Evolutionary conservation across 257 asterid species (phyloP), one percentile per base, ranked within the genome.

Genomic region (Gentiana dahurica): DNA sequence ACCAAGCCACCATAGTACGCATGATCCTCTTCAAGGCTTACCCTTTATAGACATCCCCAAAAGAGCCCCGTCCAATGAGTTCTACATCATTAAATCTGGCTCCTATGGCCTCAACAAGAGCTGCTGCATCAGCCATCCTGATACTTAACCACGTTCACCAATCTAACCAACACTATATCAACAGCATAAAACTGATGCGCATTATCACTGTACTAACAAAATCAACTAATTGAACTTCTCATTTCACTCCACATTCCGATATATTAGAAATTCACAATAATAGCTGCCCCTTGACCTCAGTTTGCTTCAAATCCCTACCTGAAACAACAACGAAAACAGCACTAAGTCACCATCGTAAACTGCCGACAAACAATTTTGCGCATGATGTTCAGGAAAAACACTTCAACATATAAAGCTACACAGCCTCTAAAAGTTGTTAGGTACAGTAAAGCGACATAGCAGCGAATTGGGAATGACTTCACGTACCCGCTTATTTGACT

Each of bases 1-100:
- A 6, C 32, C 24, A 53, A 33, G 47, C 51, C 46, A 4, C 46
- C 46, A 41, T 2, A 41, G 6, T 41, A 0, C 46, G 9, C 24
- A 24, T 24, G 24, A 24, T 62, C 48, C 36, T 8, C 12, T 34
- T 11, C 48, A 37, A 65, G 44, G 7, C 67, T 71, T 77, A 91
- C 98, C 94, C 98, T 80, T 85, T 92, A 64, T 88, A 92, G 59
- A 92, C 98, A 65, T 92, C 97, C 11, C 98, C 98, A 56, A 92
- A 92, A 0, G 98, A 92, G 49, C 98, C 98, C 83, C 94, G 79
- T 34, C 97, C 97, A 52, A 92, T 92, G 51, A 92, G 94, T 78
- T 88, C 98, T 81, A 92, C 71, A 66, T 83, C 75, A 69, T 78
- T 73, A 75, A 88, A 92, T 79, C 98, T 85, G 64, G 87, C 73